Evolutionary conservation across 192 early-diverging fungal genomes (phyloP).

Genomic region (Coemansia asiatica): DNA sequence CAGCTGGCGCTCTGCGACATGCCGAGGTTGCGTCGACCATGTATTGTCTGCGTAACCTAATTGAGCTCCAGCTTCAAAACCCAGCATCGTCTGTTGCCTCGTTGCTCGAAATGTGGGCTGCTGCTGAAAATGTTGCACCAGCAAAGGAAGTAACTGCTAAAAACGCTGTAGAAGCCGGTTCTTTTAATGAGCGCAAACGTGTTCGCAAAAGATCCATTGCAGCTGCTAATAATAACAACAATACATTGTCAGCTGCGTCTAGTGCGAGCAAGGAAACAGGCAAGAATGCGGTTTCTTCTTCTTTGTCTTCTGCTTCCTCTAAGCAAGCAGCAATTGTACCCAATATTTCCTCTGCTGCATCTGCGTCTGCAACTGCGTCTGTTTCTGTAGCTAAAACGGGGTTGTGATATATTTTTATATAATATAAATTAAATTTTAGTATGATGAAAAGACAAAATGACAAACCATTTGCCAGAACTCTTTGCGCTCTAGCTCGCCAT

Average conservation of each 20-base stretch:
- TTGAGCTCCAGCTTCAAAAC: constrained; percentile 18
- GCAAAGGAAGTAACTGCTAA: background rate
- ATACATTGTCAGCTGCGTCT: background rate
- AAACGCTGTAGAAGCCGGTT: background rate
- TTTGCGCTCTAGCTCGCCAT: constrained; percentile 14
- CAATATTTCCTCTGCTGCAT: background rate
- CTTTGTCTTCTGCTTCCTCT: background rate
- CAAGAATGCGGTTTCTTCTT: background rate
- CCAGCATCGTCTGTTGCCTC: background rate
- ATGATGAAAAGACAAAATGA: constrained; percentile 21
- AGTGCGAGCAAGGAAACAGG: background rate
- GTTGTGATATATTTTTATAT: background rate
- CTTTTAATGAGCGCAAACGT: constrained; percentile 3
- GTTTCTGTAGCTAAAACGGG: background rate
- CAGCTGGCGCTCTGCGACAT: constrained; percentile 32
- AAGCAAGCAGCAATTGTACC: background rate
- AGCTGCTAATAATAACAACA: background rate
- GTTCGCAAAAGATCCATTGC: constrained; percentile 4
- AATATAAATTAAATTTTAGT: background rate
- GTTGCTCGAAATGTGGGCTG: constrained; percentile 27
- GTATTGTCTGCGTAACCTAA: constrained; percentile 24
- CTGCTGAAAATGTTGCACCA: background rate
- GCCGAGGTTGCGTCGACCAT: constrained; percentile 41
- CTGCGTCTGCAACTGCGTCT: background rate
- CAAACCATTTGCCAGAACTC: constrained; percentile 34